Conservation (phyloP, 345 rosid species). For the Acer yangbiense region DNA sequence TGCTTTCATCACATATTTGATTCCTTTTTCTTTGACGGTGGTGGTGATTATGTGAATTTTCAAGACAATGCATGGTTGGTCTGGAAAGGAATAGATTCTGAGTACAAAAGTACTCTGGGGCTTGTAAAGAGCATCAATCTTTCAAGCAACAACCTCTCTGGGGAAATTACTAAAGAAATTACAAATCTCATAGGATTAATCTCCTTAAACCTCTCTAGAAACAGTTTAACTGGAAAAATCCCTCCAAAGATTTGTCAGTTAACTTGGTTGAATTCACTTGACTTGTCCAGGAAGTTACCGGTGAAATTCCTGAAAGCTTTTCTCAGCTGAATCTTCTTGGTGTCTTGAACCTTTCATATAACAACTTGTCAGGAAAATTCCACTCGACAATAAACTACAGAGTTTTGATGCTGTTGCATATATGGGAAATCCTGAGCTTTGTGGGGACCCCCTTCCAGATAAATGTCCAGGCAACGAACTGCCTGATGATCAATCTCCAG, state of each 20-base stretch:
- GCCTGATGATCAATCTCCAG: background rate
- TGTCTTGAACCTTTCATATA: constrained; percentile 27
- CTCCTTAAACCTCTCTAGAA: constrained; percentile 21
- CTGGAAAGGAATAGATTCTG: background rate
- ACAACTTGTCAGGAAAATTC: constrained; percentile 25
- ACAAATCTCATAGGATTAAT: constrained; percentile 14
- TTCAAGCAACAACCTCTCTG: constrained; percentile 2
- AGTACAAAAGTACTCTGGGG: background rate
- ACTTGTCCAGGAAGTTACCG: constrained; percentile 23
- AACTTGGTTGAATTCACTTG: constrained; percentile 13
- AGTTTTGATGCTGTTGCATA: constrained; percentile 22
- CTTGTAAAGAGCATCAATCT: background rate
- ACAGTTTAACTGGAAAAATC: constrained; percentile 10
- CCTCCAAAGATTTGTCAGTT: constrained; percentile 15
- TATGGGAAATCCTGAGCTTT: constrained; percentile 21
- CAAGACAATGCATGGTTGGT: background rate
- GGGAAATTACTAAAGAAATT: constrained; percentile 23
- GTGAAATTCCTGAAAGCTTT: constrained; percentile 29
- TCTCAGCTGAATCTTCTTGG: constrained; percentile 16
- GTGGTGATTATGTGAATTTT: background rate
- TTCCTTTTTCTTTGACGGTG: too few relatives aligned
- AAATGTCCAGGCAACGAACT: constrained; percentile 11
- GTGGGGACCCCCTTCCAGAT: constrained; percentile 22
- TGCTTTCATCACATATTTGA: too few relatives aligned
- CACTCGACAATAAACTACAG: constrained; percentile 20